Evolutionary conservation across 768 basidiomycete genomes (phyloP).

Genomic region (Russula emetica): DNA sequence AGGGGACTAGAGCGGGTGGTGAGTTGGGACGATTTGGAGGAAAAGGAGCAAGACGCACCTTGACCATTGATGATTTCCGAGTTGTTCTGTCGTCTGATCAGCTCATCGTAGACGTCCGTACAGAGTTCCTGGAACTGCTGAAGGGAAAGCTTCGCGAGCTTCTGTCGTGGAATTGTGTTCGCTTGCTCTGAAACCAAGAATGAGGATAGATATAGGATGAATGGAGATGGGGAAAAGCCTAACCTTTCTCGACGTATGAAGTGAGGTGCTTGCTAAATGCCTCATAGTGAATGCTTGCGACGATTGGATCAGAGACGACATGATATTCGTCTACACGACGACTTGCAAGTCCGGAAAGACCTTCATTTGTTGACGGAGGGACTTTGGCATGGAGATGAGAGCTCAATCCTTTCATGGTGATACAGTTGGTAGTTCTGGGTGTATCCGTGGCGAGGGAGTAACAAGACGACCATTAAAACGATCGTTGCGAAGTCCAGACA

Average conservation of each 20-base stretch:
- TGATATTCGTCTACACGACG: conserved; percentile 67
- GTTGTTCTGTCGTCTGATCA: conserved; percentile 68
- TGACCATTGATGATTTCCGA: conserved; percentile 66
- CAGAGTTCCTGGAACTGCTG: conserved; percentile 97
- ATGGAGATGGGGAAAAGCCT: conserved; percentile 26
- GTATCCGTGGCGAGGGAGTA: background rate
- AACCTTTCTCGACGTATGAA: conserved; percentile 68
- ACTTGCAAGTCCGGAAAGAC: conserved; percentile 84
- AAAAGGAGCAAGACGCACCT: conserved; percentile 40
- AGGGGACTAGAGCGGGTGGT: conserved; percentile 54
- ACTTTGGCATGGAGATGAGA: conserved; percentile 41
- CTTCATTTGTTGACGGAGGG: conserved; percentile 74
- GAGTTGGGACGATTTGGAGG: background rate
- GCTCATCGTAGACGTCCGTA: conserved; percentile 96
- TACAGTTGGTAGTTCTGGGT: background rate
- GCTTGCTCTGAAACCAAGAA: conserved; percentile 48
- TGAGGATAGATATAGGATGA: background rate
- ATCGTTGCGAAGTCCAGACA: background rate
- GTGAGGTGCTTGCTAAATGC: conserved; percentile 70
- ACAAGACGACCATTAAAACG: background rate
- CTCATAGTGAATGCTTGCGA: conserved; percentile 39
- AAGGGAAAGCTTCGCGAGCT: conserved; percentile 86
- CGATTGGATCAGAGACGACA: conserved; percentile 39
- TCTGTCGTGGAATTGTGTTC: conserved; percentile 75
- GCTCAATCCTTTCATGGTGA: conserved; percentile 49